These are phyloP conservation scores for Filobasidium floriforme DNA, from an alignment of 768 basidiomycete genomes.

Conservation along the genomic window DNA sequence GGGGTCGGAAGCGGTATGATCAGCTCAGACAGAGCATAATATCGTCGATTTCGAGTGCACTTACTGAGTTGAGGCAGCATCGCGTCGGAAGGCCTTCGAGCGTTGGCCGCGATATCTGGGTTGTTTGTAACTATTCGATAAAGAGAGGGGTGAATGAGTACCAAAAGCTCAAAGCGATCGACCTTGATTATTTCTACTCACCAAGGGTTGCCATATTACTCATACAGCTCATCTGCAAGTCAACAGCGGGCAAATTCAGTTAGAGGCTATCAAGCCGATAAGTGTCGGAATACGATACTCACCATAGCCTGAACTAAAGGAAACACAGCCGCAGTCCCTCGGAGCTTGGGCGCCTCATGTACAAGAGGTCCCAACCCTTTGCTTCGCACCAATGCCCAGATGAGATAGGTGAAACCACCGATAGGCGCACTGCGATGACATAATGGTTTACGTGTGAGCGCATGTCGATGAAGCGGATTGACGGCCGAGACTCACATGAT, in stretches of 20 bases:
- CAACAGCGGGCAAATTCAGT: background rate
- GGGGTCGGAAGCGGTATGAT: conserved; percentile 25
- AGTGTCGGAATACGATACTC: conserved; percentile 43
- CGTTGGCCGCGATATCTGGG: conserved; percentile 32
- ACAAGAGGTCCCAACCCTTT: conserved; percentile 71
- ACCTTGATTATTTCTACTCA: no score
- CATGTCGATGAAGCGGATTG: background rate
- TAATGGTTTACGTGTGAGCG: conserved; percentile 42
- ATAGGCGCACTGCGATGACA: conserved; percentile 55
- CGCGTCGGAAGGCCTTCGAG: conserved; percentile 21
- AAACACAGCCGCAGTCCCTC: conserved; percentile 67
- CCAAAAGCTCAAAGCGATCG: no score
- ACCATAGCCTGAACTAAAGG: conserved; percentile 59
- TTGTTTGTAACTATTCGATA: conserved; percentile 49
- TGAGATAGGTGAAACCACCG: conserved; percentile 40
- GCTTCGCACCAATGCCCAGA: conserved; percentile 70
- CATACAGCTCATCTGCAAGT: conserved; percentile 52
- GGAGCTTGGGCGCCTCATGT: conserved; percentile 56
- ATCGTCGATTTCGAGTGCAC: background rate
- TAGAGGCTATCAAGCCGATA: background rate
- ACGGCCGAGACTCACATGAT: conserved; percentile 46
- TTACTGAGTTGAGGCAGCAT: conserved; percentile 32
- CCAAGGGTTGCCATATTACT: conserved; percentile 72
- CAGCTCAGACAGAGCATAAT: conserved; percentile 33
- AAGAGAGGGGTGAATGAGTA: no score